Conservation (phyloP, 1,139 yeast genomes). For the Yamadazyma diddensiae region DNA sequence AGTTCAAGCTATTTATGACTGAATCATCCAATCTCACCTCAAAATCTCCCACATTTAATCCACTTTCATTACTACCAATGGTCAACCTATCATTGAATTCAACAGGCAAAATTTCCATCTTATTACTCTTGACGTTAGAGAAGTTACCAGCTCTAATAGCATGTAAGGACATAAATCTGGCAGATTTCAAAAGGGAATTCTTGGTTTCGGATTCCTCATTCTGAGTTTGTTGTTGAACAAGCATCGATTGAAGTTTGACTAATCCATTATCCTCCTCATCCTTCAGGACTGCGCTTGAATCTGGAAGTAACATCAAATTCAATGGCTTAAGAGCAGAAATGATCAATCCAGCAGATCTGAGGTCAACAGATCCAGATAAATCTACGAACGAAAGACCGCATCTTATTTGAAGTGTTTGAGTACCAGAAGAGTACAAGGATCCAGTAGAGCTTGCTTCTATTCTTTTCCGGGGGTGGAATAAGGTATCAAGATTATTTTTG, state of each 20-base stretch:
- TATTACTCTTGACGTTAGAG: slow-evolving; percentile 12
- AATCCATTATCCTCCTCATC: slow-evolving; percentile 28
- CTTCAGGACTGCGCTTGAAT: slow-evolving; percentile 27
- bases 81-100: slow-evolving; percentile 41
- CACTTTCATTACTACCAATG: slow-evolving; percentile 48
- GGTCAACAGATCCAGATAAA: slow-evolving; percentile 80
- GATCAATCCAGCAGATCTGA: slow-evolving; percentile 76
- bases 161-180: slow-evolving; percentile 33
- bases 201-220: slow-evolving; percentile 23
- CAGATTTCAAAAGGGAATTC: slow-evolving; percentile 21
- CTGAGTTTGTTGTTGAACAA: slow-evolving; percentile 32
- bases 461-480: slow-evolving; percentile 54
- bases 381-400: slow-evolving; percentile 81
- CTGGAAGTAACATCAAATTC: slow-evolving; percentile 60
- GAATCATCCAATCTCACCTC: slow-evolving; percentile 71
- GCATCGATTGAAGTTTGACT: slow-evolving; percentile 25
- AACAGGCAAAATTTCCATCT: slow-evolving; percentile 32
- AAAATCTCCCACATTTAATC: slow-evolving; percentile 54
- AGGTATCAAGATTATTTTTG: slow-evolving; percentile 53
- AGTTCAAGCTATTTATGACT: slow-evolving; percentile 59
- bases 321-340: slow-evolving; percentile 79
- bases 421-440: slow-evolving; percentile 17
- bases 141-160: slow-evolving; percentile 30
- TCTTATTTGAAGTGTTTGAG: slow-evolving; percentile 45
- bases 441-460: slow-evolving; percentile 21